These are phyloP conservation scores for Thalassiosira hispida DNA, from an alignment of 352 stramenopile species.

Conservation along the genomic window DNA sequence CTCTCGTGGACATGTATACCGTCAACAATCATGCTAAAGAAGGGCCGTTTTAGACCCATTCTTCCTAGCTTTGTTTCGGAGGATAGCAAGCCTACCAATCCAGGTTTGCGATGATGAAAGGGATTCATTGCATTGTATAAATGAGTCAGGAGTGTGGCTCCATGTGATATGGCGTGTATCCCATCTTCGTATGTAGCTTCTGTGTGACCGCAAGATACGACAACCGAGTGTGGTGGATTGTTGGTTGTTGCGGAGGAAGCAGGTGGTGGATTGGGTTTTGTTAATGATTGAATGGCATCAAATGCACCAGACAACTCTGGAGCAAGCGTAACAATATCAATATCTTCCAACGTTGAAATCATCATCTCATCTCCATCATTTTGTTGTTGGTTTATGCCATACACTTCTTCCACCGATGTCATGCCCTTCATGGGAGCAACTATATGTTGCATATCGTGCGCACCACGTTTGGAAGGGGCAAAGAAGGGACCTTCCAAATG, in stretches of 20 bases:
- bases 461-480: constrained; percentile 85
- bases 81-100: constrained; percentile 89
- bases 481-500: constrained; percentile 92
- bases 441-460: constrained; percentile 85
- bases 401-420: constrained; percentile 63
- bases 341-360: constrained; percentile 85
- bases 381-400: constrained; percentile 29
- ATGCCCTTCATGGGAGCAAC: constrained; percentile 64
- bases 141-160: constrained; percentile 89
- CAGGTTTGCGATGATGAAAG: constrained; percentile 91
- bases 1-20: constrained; percentile 88
- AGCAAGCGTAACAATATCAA: constrained; percentile 89
- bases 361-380: constrained; percentile 71
- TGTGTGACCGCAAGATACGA: constrained; percentile 79
- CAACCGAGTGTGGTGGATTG: constrained; percentile 19
- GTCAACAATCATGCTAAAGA: constrained; percentile 89
- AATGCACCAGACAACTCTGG: constrained; percentile 87
- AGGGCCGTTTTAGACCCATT: constrained; percentile 53
- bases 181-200: constrained; percentile 84
- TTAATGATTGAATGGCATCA: constrained; percentile 75
- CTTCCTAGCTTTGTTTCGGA: constrained; percentile 32
- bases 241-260: not conserved
- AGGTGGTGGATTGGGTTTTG: not conserved
- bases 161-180: constrained; percentile 80
- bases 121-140: constrained; percentile 92